phyloP scores from a whole-genome alignment of 192 early-diverging fungal species.

The Fimicolochytrium jonesii region DNA sequence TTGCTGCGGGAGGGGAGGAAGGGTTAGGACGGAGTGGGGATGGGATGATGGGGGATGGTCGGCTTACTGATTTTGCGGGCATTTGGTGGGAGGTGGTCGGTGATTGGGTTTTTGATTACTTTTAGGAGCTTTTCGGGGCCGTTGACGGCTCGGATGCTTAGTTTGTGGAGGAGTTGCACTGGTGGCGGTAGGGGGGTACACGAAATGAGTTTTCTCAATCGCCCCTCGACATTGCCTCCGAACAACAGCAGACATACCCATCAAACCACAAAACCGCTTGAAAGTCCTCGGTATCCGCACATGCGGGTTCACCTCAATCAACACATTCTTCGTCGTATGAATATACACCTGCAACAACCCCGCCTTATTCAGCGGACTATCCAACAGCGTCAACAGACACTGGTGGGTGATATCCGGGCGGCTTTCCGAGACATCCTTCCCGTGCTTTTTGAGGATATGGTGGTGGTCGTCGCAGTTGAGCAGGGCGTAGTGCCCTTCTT shows the following conservation, averaged over 20 bases:
- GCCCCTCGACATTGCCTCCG: too few species aligned
- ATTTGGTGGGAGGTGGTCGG: slow-evolving; percentile 91
- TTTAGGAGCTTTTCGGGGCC: slow-evolving; percentile 90
- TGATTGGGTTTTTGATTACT: slow-evolving; percentile 96
- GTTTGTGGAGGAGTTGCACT: slow-evolving; percentile 98
- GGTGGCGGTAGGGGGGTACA: neutral
- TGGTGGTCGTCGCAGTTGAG: slow-evolving; percentile 97
- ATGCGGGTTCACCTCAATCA: slow-evolving; percentile 97
- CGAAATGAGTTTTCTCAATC: too few species aligned
- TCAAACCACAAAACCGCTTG: slow-evolving; percentile 96
- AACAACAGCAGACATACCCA: slow-evolving; percentile 59
- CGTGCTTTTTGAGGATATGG: slow-evolving; percentile 80
- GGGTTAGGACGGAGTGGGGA: too few species aligned
- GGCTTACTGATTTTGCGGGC: slow-evolving; percentile 76
- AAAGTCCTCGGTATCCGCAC: slow-evolving; percentile 99
- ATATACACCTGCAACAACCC: slow-evolving; percentile 98
- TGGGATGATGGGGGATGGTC: neutral
- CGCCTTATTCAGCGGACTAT: slow-evolving; percentile 98
- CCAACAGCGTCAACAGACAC: slow-evolving; percentile 91
- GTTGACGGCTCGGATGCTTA: slow-evolving; percentile 87
- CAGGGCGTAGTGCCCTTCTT: slow-evolving; percentile 73
- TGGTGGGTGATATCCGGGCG: slow-evolving; percentile 97
- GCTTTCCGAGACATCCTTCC: slow-evolving; percentile 68
- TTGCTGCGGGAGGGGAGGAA: slow-evolving; percentile 43
- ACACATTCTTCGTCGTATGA: slow-evolving; percentile 87